Conservation (phyloP, 768 basidiomycete species). For the Rubroboletus satanas region DNA sequence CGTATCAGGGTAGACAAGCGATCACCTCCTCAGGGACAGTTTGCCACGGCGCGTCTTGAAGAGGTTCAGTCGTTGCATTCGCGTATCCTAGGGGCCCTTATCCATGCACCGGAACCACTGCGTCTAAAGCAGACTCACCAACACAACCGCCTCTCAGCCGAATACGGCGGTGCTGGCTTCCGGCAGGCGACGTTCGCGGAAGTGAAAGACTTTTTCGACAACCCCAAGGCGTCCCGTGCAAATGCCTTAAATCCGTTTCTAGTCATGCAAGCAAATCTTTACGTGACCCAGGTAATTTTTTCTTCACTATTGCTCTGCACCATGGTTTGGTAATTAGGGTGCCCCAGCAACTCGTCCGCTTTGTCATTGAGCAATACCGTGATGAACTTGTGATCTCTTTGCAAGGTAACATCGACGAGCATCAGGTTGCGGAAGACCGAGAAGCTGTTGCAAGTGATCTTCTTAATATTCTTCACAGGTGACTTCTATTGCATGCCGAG, state of each 20-base stretch:
- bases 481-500: constrained; percentile 8
- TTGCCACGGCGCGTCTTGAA: constrained; percentile 78
- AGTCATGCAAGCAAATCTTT: constrained; percentile 90
- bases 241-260: constrained; percentile 87
- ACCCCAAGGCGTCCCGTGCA: constrained; percentile 81
- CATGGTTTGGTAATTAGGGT: not conserved
- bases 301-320: not conserved
- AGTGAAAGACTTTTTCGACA: constrained; percentile 88
- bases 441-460: constrained; percentile 87
- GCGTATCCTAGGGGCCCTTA: constrained; percentile 69
- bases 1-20: constrained; percentile 85
- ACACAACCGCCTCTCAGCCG: constrained; percentile 49
- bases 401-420: constrained; percentile 61
- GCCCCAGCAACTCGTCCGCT: constrained; percentile 85
- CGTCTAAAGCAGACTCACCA: constrained; percentile 57
- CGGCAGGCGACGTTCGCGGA: constrained; percentile 81
- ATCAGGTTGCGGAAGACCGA: constrained; percentile 63
- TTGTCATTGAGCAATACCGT: constrained; percentile 88
- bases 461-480: constrained; percentile 82
- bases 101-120: constrained; percentile 72
- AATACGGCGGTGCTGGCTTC: constrained; percentile 69
- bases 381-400: constrained; percentile 75
- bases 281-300: constrained; percentile 76
- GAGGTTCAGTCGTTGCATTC: constrained; percentile 80
- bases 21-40: constrained; percentile 80